These are phyloP conservation scores for Hypoxylon intermedium DNA, from an alignment of 495 filamentous ascomycete genomes.

Conservation along the genomic window DNA sequence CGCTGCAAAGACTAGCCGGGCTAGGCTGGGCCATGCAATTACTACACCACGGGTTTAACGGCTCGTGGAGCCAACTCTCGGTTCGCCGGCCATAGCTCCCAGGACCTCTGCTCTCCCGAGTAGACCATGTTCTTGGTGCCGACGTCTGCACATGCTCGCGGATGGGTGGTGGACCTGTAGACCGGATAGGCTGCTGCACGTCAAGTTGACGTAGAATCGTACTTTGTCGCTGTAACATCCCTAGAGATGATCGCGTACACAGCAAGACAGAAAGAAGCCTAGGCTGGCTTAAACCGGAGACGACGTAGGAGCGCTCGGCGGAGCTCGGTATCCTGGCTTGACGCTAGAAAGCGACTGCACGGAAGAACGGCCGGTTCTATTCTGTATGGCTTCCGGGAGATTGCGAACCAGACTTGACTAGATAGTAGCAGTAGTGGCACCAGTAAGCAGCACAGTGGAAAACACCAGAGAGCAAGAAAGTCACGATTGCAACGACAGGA, in stretches of 20 bases:
- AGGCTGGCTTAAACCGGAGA: slow-evolving; percentile 6
- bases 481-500: slow-evolving; percentile 30
- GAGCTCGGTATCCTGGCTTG: slow-evolving; percentile 25
- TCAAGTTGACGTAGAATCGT: slow-evolving; percentile 11
- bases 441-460: slow-evolving; percentile 35
- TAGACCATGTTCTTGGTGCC: slow-evolving; percentile 18
- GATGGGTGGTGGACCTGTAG: slow-evolving; percentile 1
- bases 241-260: slow-evolving; percentile 14
- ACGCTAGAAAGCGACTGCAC: slow-evolving; percentile 14
- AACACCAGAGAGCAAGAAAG: slow-evolving; percentile 3
- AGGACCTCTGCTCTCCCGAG: slow-evolving; percentile 10
- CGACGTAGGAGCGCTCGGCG: slow-evolving; percentile 7
- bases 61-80: slow-evolving; percentile 20
- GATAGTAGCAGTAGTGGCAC: slow-evolving; percentile 13
- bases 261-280: slow-evolving; percentile 1
- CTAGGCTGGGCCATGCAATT: slow-evolving; percentile 33
- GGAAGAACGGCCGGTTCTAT: slow-evolving; percentile 12
- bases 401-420: slow-evolving; percentile 30
- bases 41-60: slow-evolving; percentile 33
- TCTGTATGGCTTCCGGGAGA: slow-evolving; percentile 36
- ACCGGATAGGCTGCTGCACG: slow-evolving; percentile 5
- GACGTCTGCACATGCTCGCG: slow-evolving; percentile 6
- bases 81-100: slow-evolving; percentile 17
- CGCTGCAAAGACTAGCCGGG: slow-evolving; percentile 23
- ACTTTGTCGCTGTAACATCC: slow-evolving; percentile 25